These are phyloP conservation scores for Mucor mucedo DNA, from an alignment of 371 early-diverging fungal species.

Conservation along the genomic window DNA sequence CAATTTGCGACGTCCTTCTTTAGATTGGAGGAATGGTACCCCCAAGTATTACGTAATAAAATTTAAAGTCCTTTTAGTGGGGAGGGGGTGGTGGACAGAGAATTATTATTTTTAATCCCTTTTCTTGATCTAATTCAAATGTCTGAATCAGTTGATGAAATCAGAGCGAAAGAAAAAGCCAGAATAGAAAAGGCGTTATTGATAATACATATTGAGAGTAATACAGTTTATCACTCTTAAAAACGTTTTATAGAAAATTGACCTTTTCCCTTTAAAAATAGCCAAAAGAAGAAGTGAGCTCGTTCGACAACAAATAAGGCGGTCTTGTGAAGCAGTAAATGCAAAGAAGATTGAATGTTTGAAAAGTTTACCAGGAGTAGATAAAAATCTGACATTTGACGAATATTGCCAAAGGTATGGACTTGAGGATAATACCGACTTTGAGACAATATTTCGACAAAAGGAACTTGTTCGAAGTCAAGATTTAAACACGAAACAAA, in stretches of 20 bases:
- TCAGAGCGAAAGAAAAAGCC: background rate
- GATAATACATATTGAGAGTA: slow-evolving; percentile 18
- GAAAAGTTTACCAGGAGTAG: slow-evolving; percentile 27
- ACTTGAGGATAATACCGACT: slow-evolving; percentile 22
- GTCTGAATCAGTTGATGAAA: background rate
- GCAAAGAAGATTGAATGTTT: slow-evolving; percentile 37
- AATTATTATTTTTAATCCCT: too few relatives aligned
- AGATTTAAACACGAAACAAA: background rate
- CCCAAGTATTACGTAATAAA: too few relatives aligned
- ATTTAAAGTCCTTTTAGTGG: too few relatives aligned
- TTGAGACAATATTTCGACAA: background rate
- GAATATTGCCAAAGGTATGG: slow-evolving; percentile 39
- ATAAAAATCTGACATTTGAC: slow-evolving; percentile 33
- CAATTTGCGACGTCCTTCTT: too few relatives aligned
- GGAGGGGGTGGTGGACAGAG: too few relatives aligned
- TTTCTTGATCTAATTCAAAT: too few relatives aligned
- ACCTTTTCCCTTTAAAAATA: slow-evolving; percentile 5
- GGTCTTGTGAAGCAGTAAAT: slow-evolving; percentile 32
- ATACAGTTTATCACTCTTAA: background rate
- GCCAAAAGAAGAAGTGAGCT: slow-evolving; percentile 35
- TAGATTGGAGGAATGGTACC: too few relatives aligned
- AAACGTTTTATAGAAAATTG: background rate
- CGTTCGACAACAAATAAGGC: slow-evolving; percentile 34
- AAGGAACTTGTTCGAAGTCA: background rate
- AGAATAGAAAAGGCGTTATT: slow-evolving; percentile 9